Conservation (phyloP, 169 alveolate genomes). For the Plasmodium relictum region DNA sequence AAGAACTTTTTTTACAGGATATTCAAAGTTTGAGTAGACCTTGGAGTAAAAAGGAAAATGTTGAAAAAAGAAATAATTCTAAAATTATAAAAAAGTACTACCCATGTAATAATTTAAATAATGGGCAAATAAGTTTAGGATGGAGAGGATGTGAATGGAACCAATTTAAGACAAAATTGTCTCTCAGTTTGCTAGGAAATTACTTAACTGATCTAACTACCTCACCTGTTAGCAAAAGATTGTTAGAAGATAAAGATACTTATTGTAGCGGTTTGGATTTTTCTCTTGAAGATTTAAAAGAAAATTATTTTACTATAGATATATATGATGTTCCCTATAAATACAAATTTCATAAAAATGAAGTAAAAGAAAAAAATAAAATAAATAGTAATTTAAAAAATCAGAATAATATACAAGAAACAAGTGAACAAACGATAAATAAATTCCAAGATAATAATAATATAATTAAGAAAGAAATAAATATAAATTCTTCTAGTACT, state of each 20-base stretch:
- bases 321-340: conserved; percentile 80
- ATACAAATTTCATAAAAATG: conserved; percentile 8
- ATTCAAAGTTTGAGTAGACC: conserved; percentile 36
- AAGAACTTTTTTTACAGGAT: conserved; percentile 19
- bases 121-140: conserved; percentile 79
- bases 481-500: background rate
- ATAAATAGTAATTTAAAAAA: background rate
- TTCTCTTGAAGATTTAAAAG: conserved; percentile 76
- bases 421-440: background rate
- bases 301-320: conserved; percentile 61
- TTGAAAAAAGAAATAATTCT: conserved; percentile 52
- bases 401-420: background rate
- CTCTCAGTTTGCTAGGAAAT: conserved; percentile 81
- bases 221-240: conserved; percentile 82
- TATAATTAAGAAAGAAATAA: background rate
- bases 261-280: conserved; percentile 82
- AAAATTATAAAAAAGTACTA: conserved; percentile 57
- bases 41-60: conserved; percentile 78
- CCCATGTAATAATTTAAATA: conserved; percentile 84
- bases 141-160: conserved; percentile 87
- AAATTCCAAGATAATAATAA: background rate
- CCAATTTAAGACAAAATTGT: conserved; percentile 74
- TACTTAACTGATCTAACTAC: conserved; percentile 80
- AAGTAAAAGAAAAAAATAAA: background rate
- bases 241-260: conserved; percentile 79